Evolutionary conservation across 2,329 filamentous ascomycete genomes (phyloP).

Genomic region (Hypoxylon sp.): DNA sequence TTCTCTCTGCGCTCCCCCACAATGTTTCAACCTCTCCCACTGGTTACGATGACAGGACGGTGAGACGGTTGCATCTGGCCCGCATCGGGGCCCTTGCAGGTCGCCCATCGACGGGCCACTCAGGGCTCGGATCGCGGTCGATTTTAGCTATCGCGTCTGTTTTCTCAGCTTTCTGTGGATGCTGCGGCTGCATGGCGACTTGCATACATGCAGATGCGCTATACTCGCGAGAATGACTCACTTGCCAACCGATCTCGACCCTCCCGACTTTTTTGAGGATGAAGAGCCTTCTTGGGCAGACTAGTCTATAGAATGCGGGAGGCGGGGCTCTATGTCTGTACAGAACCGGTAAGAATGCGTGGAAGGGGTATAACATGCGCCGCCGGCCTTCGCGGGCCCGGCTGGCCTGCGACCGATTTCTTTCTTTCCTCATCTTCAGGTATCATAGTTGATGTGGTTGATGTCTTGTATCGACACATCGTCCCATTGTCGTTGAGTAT

Average conservation of each 20-base stretch:
- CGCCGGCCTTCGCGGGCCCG: constrained; percentile 43
- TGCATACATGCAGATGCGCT: constrained; percentile 45
- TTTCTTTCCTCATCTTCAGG: constrained; percentile 43
- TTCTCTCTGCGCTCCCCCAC: constrained; percentile 43
- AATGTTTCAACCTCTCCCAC: constrained; percentile 46
- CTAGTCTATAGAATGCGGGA: constrained; percentile 38
- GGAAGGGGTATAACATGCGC: constrained; percentile 49
- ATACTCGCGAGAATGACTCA: constrained; percentile 49
- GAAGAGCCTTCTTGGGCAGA: constrained; percentile 36
- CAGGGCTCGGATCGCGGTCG: constrained; percentile 49
- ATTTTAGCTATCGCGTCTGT: constrained; percentile 47
- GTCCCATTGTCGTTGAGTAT: constrained; percentile 37
- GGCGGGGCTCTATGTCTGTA: constrained; percentile 34
- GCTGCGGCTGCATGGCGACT: constrained; percentile 47
- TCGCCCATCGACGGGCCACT: constrained; percentile 46
- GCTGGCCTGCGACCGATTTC: constrained; percentile 42
- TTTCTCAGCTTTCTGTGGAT: constrained; percentile 38
- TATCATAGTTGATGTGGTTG: constrained; percentile 31
- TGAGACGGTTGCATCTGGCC: constrained; percentile 48
- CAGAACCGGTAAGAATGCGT: constrained; percentile 24
- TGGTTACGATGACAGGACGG: constrained; percentile 44
- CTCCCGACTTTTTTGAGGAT: constrained; percentile 47
- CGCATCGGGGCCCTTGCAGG: constrained; percentile 46
- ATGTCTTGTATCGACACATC: constrained; percentile 36
- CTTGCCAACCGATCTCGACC: constrained; percentile 49